Conservation (phyloP, 441 rosid species). For the Adansonia madagascariensis region DNA sequence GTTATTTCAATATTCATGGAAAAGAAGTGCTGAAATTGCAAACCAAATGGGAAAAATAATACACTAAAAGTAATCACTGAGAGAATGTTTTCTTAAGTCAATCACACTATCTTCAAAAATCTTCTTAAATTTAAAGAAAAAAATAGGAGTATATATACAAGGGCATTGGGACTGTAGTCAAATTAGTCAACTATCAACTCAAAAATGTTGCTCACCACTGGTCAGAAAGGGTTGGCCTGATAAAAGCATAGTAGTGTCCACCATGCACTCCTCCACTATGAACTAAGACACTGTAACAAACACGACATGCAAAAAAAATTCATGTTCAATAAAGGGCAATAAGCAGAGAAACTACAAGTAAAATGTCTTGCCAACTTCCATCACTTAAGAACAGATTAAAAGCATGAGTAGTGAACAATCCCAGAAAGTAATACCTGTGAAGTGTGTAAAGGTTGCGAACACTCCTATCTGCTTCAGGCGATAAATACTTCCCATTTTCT, state of each 20-base stretch:
- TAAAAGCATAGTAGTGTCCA: conserved; percentile 92
- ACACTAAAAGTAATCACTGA: neutral
- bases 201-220: conserved; percentile 59
- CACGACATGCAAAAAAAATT: too few relatives aligned
- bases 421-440: conserved; percentile 58
- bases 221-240: conserved; percentile 86
- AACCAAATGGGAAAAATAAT: neutral
- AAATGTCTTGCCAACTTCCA: neutral
- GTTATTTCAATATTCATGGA: neutral
- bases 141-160: neutral
- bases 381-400: neutral
- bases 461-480: conserved; percentile 87
- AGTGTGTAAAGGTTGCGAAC: conserved; percentile 92
- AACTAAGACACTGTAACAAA: conserved; percentile 91
- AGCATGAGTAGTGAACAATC: neutral
- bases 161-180: neutral
- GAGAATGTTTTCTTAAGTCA: neutral
- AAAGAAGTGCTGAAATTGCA: neutral
- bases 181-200: conserved; percentile 14
- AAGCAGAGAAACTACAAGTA: conserved; percentile 11
- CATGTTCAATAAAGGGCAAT: too few relatives aligned
- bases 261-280: conserved; percentile 95
- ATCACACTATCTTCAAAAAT: conserved; percentile 1
- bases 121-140: conserved; percentile 11
- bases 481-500: conserved; percentile 78